phyloP scores from a whole-genome alignment of 2,329 filamentous ascomycete genomes.

The Amphichorda felina region DNA sequence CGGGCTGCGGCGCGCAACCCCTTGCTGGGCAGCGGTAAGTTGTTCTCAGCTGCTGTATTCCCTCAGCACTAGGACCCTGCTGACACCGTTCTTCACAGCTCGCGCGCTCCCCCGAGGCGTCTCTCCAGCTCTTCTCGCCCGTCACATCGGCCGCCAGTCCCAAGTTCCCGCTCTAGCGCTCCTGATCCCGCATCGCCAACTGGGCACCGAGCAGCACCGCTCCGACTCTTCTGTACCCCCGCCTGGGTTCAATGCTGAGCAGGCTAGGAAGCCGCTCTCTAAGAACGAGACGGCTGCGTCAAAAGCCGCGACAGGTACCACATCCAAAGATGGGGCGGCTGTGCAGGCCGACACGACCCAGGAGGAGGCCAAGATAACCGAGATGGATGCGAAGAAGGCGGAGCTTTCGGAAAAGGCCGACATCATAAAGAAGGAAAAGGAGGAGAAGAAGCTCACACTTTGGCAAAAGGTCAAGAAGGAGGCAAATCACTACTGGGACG shows the following conservation, averaged over 20 bases:
- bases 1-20: slow-evolving; percentile 41
- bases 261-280: slow-evolving; percentile 74
- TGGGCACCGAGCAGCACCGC: slow-evolving; percentile 48
- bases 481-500: slow-evolving; percentile 91
- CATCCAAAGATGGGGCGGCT: slow-evolving; percentile 16
- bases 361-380: slow-evolving; percentile 37
- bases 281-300: slow-evolving; percentile 32
- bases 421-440: slow-evolving; percentile 42
- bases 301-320: slow-evolving; percentile 15
- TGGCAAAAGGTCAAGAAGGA: slow-evolving; percentile 95
- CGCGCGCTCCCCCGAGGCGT: slow-evolving; percentile 34
- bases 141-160: slow-evolving; percentile 31
- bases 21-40: slow-evolving; percentile 35
- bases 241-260: slow-evolving; percentile 81
- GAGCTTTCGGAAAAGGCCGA: slow-evolving; percentile 50
- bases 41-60: slow-evolving; percentile 3
- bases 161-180: slow-evolving; percentile 41
- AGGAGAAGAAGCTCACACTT: slow-evolving; percentile 76
- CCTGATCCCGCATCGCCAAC: slow-evolving; percentile 41
- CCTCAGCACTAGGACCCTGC: slow-evolving; percentile 4
- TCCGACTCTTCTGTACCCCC: slow-evolving; percentile 55
- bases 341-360: slow-evolving; percentile 20
- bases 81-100: slow-evolving; percentile 22
- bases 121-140: slow-evolving; percentile 31
- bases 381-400: slow-evolving; percentile 53